phyloP scores from a whole-genome alignment of 305 asterid genomes.

The Salvia sclarea region DNA sequence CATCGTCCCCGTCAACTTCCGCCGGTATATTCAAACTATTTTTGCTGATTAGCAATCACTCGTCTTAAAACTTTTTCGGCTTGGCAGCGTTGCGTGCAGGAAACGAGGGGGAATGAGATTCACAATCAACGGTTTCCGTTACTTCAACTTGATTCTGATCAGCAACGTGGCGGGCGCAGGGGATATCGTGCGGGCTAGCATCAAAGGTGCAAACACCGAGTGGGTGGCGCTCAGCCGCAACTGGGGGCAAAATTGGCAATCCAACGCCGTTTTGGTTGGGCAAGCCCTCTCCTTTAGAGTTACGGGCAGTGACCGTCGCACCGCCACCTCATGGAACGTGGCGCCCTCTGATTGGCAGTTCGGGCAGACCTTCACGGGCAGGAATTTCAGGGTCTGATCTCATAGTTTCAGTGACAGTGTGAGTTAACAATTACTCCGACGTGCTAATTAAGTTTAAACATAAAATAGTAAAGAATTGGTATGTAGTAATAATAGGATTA shows the following conservation, averaged over 20 bases:
- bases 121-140: conserved; percentile 63
- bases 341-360: conserved; percentile 71
- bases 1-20: conserved; percentile 79
- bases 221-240: conserved; percentile 67
- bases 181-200: conserved; percentile 55
- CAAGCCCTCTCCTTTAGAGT: conserved; percentile 73
- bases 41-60: too few relatives aligned
- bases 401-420: too few relatives aligned
- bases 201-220: conserved; percentile 56
- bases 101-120: conserved; percentile 74
- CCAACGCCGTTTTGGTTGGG: conserved; percentile 45
- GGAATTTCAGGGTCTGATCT: conserved; percentile 58
- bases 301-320: conserved; percentile 58
- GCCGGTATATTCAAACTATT: conserved; percentile 42
- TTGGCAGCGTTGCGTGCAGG: conserved; percentile 58
- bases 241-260: conserved; percentile 89
- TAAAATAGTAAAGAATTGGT: too few relatives aligned
- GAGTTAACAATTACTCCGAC: too few relatives aligned
- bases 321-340: conserved; percentile 64
- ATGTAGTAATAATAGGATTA: too few relatives aligned
- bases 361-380: conserved; percentile 73
- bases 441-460: too few relatives aligned
- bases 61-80: conserved; percentile 9
- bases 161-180: conserved; percentile 85
- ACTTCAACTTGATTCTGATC: conserved; percentile 68